phyloP scores from a whole-genome alignment of 495 filamentous ascomycete genomes.

The Trichoderma asperelloides region DNA sequence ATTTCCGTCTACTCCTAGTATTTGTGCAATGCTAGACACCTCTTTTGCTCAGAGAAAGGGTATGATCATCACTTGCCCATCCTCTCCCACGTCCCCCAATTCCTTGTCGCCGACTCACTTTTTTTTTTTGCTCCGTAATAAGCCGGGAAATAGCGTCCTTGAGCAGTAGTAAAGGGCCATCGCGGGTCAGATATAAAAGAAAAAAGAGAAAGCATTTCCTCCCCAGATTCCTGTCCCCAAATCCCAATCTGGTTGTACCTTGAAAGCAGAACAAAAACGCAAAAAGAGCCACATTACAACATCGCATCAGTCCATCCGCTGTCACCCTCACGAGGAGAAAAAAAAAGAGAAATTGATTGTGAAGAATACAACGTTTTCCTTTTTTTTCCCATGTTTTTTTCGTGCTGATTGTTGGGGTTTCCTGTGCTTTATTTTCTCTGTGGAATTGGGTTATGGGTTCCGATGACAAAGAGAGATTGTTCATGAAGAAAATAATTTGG shows the following conservation, averaged over 20 bases:
- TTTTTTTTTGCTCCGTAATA: background rate
- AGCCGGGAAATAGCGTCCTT: conserved; percentile 6
- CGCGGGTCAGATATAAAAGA: background rate
- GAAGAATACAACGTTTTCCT: no score
- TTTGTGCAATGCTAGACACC: conserved; percentile 8
- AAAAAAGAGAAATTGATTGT: background rate
- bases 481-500: background rate
- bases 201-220: background rate
- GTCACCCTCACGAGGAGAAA: background rate
- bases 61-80: conserved; percentile 7
- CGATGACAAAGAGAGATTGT: conserved; percentile 8
- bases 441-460: conserved; percentile 9
- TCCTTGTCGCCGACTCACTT: conserved; percentile 7
- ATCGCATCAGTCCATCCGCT: background rate
- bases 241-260: background rate
- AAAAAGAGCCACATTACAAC: conserved; percentile 4
- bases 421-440: conserved; percentile 11
- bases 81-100: conserved; percentile 3
- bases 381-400: background rate
- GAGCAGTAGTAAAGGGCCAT: background rate
- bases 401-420: conserved; percentile 7
- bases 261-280: background rate
- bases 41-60: conserved; percentile 5
- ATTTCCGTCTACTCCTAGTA: conserved; percentile 8
- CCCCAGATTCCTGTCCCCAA: background rate